Evolutionary conservation across 495 filamentous ascomycete species (phyloP).

Genomic region (Penicillium steckii): DNA sequence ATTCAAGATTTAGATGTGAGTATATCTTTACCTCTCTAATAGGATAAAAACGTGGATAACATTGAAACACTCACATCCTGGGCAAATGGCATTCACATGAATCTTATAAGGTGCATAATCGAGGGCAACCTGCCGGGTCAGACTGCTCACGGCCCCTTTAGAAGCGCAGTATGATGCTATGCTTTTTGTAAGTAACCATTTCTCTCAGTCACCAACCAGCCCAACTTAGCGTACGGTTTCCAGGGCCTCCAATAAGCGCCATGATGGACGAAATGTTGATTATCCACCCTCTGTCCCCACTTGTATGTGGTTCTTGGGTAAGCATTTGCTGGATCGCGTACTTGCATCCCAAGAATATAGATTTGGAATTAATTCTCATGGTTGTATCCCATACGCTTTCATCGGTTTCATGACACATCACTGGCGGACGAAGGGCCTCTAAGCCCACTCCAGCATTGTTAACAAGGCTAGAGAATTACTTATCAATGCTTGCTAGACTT

Average conservation of each 20-base stretch:
- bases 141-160: constrained; percentile 47
- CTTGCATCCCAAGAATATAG: constrained; percentile 49
- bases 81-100: constrained; percentile 53
- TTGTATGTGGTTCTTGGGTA: constrained; percentile 38
- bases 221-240: constrained; percentile 8
- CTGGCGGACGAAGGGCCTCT: constrained; percentile 10
- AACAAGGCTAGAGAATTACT: constrained; percentile 34
- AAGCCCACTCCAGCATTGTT: constrained; percentile 51
- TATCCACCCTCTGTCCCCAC: constrained; percentile 52
- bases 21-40: too few relatives aligned
- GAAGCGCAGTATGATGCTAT: constrained; percentile 46
- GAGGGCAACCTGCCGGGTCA: constrained; percentile 47
- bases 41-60: not conserved
- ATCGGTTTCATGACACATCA: constrained; percentile 30
- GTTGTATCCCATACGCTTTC: constrained; percentile 39
- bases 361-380: constrained; percentile 40
- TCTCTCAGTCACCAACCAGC: too few relatives aligned
- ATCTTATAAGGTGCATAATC: constrained; percentile 51
- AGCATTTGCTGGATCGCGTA: constrained; percentile 52
- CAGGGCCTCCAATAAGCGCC: constrained; percentile 31
- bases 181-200: not conserved
- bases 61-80: constrained; percentile 43
- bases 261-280: constrained; percentile 48
- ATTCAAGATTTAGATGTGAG: not conserved
- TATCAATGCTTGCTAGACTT: not conserved